phyloP scores from a whole-genome alignment of 2,329 filamentous ascomycete species.

The Colletotrichum falcatum region DNA sequence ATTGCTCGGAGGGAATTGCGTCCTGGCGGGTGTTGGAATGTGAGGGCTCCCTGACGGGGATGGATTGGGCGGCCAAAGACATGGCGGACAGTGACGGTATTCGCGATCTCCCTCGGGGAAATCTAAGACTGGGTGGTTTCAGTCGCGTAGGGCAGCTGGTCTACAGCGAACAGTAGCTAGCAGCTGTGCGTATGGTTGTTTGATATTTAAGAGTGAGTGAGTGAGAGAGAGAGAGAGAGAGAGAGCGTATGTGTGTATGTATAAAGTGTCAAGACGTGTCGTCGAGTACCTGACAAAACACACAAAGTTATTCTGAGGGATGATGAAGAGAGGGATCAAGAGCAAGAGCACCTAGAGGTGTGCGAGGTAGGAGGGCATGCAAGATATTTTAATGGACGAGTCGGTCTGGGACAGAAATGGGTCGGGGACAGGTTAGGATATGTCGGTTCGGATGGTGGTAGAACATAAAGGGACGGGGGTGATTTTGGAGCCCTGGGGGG shows the following conservation, averaged over 20 bases:
- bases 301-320: slow-evolving; percentile 7
- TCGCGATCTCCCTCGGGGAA: slow-evolving; percentile 35
- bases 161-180: slow-evolving; percentile 27
- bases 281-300: slow-evolving; percentile 2
- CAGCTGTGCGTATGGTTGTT: neutral
- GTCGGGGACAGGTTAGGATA: slow-evolving; percentile 19
- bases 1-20: slow-evolving; percentile 16
- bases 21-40: slow-evolving; percentile 32
- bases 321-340: neutral
- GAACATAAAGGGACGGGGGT: slow-evolving; percentile 32
- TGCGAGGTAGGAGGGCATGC: slow-evolving; percentile 28
- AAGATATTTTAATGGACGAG: slow-evolving; percentile 39
- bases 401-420: slow-evolving; percentile 30
- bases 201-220: neutral
- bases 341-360: neutral
- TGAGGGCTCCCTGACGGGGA: slow-evolving; percentile 39
- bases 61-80: slow-evolving; percentile 41
- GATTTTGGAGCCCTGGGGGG: slow-evolving; percentile 7
- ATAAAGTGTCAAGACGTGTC: slow-evolving; percentile 34
- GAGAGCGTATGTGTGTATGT: neutral
- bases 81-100: slow-evolving; percentile 37
- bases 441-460: slow-evolving; percentile 17
- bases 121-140: slow-evolving; percentile 39
- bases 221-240: slow-evolving; percentile 11
- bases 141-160: slow-evolving; percentile 32